These are phyloP conservation scores for Aphanomyces astaci DNA, from an alignment of 352 stramenopile species.

Conservation along the genomic window DNA sequence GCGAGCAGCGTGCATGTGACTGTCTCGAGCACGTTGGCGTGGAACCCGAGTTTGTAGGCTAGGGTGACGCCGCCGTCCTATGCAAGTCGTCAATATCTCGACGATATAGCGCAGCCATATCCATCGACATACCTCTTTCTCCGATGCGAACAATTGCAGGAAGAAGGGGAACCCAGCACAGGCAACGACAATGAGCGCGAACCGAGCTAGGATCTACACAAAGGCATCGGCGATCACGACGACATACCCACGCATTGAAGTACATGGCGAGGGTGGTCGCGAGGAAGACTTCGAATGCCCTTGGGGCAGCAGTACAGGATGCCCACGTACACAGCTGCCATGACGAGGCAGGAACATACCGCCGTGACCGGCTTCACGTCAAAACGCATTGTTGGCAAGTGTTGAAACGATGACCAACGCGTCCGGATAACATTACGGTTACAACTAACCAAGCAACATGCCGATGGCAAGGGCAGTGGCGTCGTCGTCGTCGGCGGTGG, in stretches of 20 bases:
- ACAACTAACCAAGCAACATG: not conserved
- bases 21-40: constrained; percentile 45
- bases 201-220: constrained; percentile 71
- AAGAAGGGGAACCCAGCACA: constrained; percentile 76
- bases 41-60: constrained; percentile 75
- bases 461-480: not conserved
- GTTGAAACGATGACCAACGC: not conserved
- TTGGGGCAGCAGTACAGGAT: constrained; percentile 77
- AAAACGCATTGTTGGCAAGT: constrained; percentile 11
- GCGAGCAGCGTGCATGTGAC: constrained; percentile 40
- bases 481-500: not conserved
- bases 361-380: constrained; percentile 25
- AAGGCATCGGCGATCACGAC: not conserved
- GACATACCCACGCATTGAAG: not conserved
- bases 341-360: constrained; percentile 65
- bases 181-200: constrained; percentile 83
- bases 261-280: constrained; percentile 81
- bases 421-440: constrained; percentile 5
- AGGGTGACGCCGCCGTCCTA: constrained; percentile 65
- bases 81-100: not conserved
- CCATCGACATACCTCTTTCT: constrained; percentile 59
- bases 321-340: constrained; percentile 77
- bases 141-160: constrained; percentile 59
- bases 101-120: not conserved
- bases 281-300: constrained; percentile 61